Evolutionary conservation across 2,329 filamentous ascomycete species (phyloP), one percentile per base, ranked within the genome.

Genomic region (Colletotrichum karsti): DNA sequence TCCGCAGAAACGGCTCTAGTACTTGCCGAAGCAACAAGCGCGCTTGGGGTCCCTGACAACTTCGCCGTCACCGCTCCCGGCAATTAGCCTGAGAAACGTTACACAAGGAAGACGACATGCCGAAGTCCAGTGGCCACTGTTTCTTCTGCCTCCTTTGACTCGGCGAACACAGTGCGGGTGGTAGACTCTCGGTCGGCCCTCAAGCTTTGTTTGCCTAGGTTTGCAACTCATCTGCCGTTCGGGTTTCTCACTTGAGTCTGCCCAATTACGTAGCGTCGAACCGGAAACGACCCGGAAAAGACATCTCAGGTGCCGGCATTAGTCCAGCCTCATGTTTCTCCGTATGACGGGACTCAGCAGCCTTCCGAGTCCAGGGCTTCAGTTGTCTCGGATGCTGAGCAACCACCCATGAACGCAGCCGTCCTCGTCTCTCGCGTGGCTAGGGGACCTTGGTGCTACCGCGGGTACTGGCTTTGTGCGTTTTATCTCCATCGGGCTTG

Each of bases 361-460:
- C 15, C 48, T 44, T 63, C 60, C 51, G 51, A 37, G 12, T 39
- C 37, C 41, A 48, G 30, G 39, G 44, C 26, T 22, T 42, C n/a
- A 18, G 20, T 33, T 39, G 53, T 48, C 18, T 60, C 22, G 57
- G 55, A 46, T 58, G 62, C 28, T 48, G 35, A 20, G 55, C 37
- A 65, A 46, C 62, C 26, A 65, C 37, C 62, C 26, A 39, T 18
- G 37, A 42, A 20, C 35, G 22, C 37, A 22, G 62, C 39, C 55
- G 35, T 44, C 26, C 56, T 48, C 18, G 39, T 54, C 26, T 55
- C 42, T 42, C 57, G 50, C 57, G 63, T 50, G 57, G 57, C 48
- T 24, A 20, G 18, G 26, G 18, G 48, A 18, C 24, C 39, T 28
- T 54, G 37, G 39, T 48, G 39, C 24, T 37, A 62, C 57, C 33